Conservation (phyloP, 805 yeast genomes). For the Yamadazyma nakazawae region DNA sequence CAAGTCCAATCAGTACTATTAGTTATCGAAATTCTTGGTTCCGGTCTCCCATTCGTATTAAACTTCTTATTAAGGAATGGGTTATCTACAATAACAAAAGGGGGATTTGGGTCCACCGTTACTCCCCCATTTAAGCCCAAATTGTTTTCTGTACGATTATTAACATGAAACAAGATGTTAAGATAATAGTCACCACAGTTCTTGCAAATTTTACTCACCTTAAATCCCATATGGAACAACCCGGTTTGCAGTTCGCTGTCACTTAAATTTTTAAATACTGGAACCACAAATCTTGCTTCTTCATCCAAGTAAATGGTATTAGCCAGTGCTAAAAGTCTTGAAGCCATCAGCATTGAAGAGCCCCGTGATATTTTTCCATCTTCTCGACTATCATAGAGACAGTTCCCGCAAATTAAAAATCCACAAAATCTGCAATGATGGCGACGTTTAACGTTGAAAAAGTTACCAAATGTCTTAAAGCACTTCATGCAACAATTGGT, state of each 20-base stretch:
- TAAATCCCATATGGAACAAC: constrained; percentile 13
- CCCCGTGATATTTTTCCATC: not conserved
- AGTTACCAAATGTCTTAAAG: constrained; percentile 27
- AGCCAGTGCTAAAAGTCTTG: not conserved
- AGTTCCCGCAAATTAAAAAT: constrained; percentile 38
- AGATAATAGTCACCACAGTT: constrained; percentile 28
- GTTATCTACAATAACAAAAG: constrained; percentile 29
- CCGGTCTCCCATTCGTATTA: constrained; percentile 3
- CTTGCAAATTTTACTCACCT: constrained; percentile 31
- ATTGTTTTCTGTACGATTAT: constrained; percentile 4
- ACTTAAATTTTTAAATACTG: constrained; percentile 26
- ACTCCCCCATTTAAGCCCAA: not conserved
- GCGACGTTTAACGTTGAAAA: constrained; percentile 29
- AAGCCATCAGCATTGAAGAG: not conserved
- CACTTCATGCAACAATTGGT: constrained; percentile 43
- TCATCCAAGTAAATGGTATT: constrained; percentile 19
- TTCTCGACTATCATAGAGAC: constrained; percentile 20
- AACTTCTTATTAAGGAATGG: constrained; percentile 18
- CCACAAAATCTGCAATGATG: constrained; percentile 57
- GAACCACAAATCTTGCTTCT: constrained; percentile 33
- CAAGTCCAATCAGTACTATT: constrained; percentile 45
- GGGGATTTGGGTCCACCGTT: constrained; percentile 2
- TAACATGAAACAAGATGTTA: constrained; percentile 14
- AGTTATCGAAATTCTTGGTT: constrained; percentile 19
- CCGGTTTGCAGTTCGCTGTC: not conserved